phyloP scores from a whole-genome alignment of 2,329 filamentous ascomycete genomes.

The Aureobasidium pullulans region DNA sequence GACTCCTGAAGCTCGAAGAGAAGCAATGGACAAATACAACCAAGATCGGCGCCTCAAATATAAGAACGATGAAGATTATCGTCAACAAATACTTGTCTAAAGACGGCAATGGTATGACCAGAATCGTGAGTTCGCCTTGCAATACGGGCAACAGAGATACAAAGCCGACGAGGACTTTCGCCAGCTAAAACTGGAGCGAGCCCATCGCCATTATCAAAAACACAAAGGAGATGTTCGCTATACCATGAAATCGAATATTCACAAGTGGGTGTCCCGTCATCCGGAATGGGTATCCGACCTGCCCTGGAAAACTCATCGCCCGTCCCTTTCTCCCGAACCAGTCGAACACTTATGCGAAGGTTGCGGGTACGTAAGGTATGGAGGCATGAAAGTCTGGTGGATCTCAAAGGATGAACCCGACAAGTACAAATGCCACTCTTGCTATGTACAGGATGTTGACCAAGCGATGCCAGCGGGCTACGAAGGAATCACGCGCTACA shows the following conservation, averaged over 20 bases:
- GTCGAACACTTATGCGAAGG: not conserved
- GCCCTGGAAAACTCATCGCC: not conserved
- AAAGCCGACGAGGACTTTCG: no score
- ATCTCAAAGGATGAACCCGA: not conserved
- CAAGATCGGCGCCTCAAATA: no score
- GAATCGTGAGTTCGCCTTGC: no score
- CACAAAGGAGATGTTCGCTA: no score
- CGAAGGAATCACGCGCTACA: not conserved
- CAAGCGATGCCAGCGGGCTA: not conserved
- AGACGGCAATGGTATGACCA: no score
- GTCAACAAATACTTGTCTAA: no score
- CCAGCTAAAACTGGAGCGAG: no score
- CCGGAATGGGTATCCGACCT: not conserved
- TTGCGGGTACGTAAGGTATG: not conserved
- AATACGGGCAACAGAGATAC: no score
- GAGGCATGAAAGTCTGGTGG: not conserved
- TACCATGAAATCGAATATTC: not conserved
- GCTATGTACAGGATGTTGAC: not conserved
- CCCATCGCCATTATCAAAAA: no score
- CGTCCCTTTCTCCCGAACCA: not conserved
- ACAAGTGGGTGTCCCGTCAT: not conserved
- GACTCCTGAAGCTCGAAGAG: no score
- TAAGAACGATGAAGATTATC: no score
- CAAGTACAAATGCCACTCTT: not conserved
- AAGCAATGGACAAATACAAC: no score